Base-by-base conservation (phyloP, 2,329 filamentous ascomycete species). In the Aaosphaeria arxii region DNA sequence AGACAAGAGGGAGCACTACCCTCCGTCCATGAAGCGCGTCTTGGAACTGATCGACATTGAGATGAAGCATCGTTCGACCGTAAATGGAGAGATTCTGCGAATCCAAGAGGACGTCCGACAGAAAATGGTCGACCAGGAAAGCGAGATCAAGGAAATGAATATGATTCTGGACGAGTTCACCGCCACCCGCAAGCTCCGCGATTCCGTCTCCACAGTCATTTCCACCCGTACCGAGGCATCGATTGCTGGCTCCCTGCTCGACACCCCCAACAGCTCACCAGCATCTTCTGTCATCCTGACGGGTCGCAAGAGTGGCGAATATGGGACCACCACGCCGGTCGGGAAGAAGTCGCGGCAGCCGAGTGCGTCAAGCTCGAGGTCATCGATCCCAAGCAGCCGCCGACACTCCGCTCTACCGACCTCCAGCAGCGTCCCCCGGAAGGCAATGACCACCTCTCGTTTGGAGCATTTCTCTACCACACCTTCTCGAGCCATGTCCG, bases 31-130 rank as follows among this genome's bases (percentile, higher is more conserved):
- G 65, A 89, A 94, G 66, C 83, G 91, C 39, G 90, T 99, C 6
- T 74, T 97, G 13, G 85, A 87, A 36, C 95, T 97, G 64, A 96
- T 97, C 44, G 90, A 96, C 59, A 92, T 90, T 65, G 94, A 94
- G n/a, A 87, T 97, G 62, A 88, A 89, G 65, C 91, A 97, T 63
- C 84, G 94, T n/a, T 77, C 96, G 43, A 97, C 94, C 0, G 90
- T 97, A 47, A 97, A 99, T 64, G 94, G 94, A 40, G 94, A 97
- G 71, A 94, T 97, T 53, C 72, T 97, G 30, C 84, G 91, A 40
- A 77, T 97, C 31, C 87, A 96, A 61, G 82, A 84, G 5, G 91
- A 97, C 60, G 87, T 96, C 75, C 86, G 90, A 62, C 78, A 83
- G n/a, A 86, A 87, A 59, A 95, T 91, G 83, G 82, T 86, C 55